A percentile compares a stretch with the other conserved stretches of the same genome.
Conservation (phyloP, 306 rosid genomes). For the Ochetophila trinervis region DNA sequence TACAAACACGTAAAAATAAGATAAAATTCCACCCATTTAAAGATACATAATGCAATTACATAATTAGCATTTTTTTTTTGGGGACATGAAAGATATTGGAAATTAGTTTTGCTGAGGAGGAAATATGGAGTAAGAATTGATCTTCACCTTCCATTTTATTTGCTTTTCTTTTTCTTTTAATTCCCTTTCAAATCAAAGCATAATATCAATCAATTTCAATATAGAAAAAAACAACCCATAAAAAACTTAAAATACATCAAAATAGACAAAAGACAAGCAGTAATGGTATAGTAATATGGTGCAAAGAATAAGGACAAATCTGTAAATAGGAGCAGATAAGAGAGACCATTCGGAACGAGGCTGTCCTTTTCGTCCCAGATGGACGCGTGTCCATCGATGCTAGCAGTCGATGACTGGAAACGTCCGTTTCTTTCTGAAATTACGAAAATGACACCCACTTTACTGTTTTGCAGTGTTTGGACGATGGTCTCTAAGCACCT, state of each 20-base stretch:
- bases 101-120: too few relatives aligned
- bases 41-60: too few relatives aligned
- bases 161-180: too few relatives aligned
- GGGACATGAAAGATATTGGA: too few relatives aligned
- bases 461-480: constrained; percentile 22
- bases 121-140: too few relatives aligned
- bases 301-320: neutral
- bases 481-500: neutral
- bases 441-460: constrained; percentile 19
- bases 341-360: constrained; percentile 26
- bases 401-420: constrained; percentile 24
- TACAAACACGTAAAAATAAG: too few relatives aligned
- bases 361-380: constrained; percentile 45
- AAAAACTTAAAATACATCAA: neutral
- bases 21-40: too few relatives aligned
- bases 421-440: constrained; percentile 33
- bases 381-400: constrained; percentile 56
- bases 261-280: neutral
- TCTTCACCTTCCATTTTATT: too few relatives aligned
- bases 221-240: neutral
- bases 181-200: too few relatives aligned
- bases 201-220: too few relatives aligned
- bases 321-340: constrained; percentile 9
- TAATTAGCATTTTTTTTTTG: too few relatives aligned
- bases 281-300: neutral